phyloP scores from a whole-genome alignment of 164 flowering plant genomes.

The Kalanchoe fedtschenkoi region DNA sequence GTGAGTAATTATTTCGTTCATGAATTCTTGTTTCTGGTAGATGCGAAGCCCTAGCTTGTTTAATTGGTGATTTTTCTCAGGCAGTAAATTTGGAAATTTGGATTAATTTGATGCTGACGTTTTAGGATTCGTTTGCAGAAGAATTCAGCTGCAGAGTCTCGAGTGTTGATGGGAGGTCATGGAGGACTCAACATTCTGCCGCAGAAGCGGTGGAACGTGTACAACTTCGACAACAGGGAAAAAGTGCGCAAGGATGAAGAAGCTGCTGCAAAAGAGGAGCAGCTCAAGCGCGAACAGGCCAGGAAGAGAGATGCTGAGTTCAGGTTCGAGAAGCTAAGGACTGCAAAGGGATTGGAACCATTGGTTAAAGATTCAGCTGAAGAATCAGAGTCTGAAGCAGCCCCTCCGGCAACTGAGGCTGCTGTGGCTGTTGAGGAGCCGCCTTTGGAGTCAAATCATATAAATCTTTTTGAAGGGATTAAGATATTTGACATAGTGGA shows the following conservation, averaged over 20 bases:
- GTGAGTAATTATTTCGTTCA: too few species aligned
- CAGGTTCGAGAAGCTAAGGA: constrained; percentile 59
- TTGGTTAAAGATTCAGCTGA: constrained; percentile 6
- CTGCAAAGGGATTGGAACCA: constrained; percentile 46
- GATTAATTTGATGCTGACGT: background rate
- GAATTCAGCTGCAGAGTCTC: background rate
- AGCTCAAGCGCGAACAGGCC: constrained; percentile 72
- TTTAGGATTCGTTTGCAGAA: background rate
- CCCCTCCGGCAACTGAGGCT: background rate
- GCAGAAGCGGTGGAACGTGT: constrained; percentile 95
- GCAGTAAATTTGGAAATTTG: too few species aligned
- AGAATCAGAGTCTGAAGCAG: constrained; percentile 21
- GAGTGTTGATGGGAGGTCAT: constrained; percentile 79
- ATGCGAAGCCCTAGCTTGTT: too few species aligned
- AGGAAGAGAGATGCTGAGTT: constrained; percentile 70
- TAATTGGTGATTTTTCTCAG: too few species aligned
- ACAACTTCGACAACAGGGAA: constrained; percentile 83
- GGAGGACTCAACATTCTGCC: constrained; percentile 99
- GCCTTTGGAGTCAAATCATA: constrained; percentile 42
- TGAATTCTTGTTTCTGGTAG: too few species aligned
- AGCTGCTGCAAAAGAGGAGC: constrained; percentile 91
- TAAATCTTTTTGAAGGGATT: constrained; percentile 81
- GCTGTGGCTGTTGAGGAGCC: constrained; percentile 8
- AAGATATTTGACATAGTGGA: constrained; percentile 38
- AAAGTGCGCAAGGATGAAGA: constrained; percentile 82